Evolutionary conservation across 2,329 filamentous ascomycete species (phyloP), one percentile per base, ranked within the genome.

Genomic region (Bipolaris bicolor): DNA sequence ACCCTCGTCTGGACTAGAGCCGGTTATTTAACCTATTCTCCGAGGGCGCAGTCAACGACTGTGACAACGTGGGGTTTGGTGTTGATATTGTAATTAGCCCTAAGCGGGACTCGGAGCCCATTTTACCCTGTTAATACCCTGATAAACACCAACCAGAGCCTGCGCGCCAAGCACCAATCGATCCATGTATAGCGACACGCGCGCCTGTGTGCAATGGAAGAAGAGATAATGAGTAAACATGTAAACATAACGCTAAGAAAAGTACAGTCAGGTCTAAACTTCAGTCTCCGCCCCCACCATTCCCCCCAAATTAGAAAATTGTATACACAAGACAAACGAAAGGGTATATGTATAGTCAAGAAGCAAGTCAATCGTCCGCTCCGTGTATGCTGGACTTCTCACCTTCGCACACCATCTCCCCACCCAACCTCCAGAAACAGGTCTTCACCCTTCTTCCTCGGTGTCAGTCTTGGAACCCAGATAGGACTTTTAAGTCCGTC

Each of bases 381-480:
- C 47, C 37, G n/a, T 53, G n/a, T 16, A 15, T 16, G 41, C 22
- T 3, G 10, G 31, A 43, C 16, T 36, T 43, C 15, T 56, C 26
- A 53, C 37, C 52, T 47, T 22, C 36, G 22, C 26, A n/a, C 49
- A 49, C 37, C 48, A 43, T 34, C 62, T 50, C 65, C 53, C 55
- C 67, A 69, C 7, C 65, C 65, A 39, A 82, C 80, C 33, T 71
- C 72, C 41, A 82, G 68, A 39, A 84, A 88, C 57, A 91, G 68
- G 69, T 90, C 87, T 24, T 88, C 85, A 0, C 89, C 88, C 47
- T 86, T 81, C 58, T 87, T 78, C 55, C 86, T 87, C 2, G 89
- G 89, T 44, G 88, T 91, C 65, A 91, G 68, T 63, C 82, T 83
- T 3, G 88, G 88, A 63, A 86, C 79, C 86, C 87, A 88, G 1